Evolutionary conservation across 2,329 filamentous ascomycete genomes (phyloP).

Genomic region (Conoideocrella luteorostrata): DNA sequence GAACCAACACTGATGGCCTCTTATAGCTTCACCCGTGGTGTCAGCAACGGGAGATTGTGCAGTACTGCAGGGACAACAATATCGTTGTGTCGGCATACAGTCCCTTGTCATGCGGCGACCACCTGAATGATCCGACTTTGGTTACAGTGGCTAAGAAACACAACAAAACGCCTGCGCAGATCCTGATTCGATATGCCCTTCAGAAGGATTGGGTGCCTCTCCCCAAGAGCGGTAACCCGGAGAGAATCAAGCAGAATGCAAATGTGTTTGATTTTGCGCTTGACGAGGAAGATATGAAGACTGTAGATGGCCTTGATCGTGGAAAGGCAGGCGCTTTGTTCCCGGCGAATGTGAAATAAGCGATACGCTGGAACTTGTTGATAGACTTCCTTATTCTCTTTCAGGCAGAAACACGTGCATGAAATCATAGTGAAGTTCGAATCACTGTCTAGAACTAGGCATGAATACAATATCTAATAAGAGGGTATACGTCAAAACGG

Average conservation of each 20-base stretch:
- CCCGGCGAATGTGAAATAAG: conserved; percentile 20
- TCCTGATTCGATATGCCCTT: conserved; percentile 62
- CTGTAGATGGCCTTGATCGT: conserved; percentile 23
- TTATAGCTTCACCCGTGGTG: conserved; percentile 64
- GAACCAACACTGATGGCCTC: background rate
- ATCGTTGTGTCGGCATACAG: conserved; percentile 47
- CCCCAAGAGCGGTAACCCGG: conserved; percentile 57
- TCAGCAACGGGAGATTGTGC: conserved; percentile 40
- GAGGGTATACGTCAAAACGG: no score
- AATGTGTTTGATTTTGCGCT: conserved; percentile 57
- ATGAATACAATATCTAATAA: no score
- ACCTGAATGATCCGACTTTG: conserved; percentile 48
- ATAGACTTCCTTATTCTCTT: no score
- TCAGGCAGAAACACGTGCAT: no score
- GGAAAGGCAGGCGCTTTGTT: conserved; percentile 24
- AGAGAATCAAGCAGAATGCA: conserved; percentile 54
- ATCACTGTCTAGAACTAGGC: no score
- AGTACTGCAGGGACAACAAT: conserved; percentile 67
- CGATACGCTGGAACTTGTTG: no score
- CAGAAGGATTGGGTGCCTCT: conserved; percentile 65
- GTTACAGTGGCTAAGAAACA: conserved; percentile 51
- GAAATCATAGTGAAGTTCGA: no score
- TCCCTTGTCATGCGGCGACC: conserved; percentile 27
- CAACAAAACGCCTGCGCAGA: conserved; percentile 54
- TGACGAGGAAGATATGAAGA: conserved; percentile 47